Evolutionary conservation across 352 stramenopile genomes (phyloP).

Genomic region (Globisporangium cystogenes): DNA sequence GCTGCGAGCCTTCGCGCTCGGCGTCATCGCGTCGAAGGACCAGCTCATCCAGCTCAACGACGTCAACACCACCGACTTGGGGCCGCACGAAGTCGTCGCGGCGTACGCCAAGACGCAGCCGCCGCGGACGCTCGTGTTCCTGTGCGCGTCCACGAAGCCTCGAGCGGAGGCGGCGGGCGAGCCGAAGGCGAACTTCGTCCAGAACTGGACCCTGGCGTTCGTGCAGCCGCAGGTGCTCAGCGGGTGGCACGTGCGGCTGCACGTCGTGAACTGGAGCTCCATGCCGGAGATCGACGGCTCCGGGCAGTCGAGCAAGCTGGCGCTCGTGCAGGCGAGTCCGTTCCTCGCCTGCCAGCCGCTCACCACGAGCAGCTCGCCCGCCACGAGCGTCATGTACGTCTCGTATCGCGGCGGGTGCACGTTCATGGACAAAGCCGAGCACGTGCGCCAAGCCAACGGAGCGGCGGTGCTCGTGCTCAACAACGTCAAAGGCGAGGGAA

Average conservation of each 20-base stretch:
- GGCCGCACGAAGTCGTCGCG: slow-evolving; percentile 41
- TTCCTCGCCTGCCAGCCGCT: slow-evolving; percentile 35
- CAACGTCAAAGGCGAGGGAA: slow-evolving; percentile 50
- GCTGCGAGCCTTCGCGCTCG: slow-evolving; percentile 33
- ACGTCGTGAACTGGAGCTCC: slow-evolving; percentile 54
- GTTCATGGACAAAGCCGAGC: slow-evolving; percentile 63
- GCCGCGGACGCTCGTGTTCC: slow-evolving; percentile 50
- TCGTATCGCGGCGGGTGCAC: slow-evolving; percentile 52
- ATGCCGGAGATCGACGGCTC: slow-evolving; percentile 18
- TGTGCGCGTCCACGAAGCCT: slow-evolving; percentile 16
- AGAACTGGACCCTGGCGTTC: slow-evolving; percentile 60
- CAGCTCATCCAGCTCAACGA: slow-evolving; percentile 65
- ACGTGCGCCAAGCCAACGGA: slow-evolving; percentile 23
- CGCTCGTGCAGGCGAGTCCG: slow-evolving; percentile 27
- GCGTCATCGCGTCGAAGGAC: slow-evolving; percentile 47
- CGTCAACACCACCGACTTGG: slow-evolving; percentile 54
- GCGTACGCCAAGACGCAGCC: slow-evolving; percentile 33
- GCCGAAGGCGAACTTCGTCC: slow-evolving; percentile 1
- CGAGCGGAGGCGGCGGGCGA: slow-evolving; percentile 10
- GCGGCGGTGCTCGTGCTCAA: slow-evolving; percentile 52
- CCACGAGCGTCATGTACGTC: slow-evolving; percentile 19
- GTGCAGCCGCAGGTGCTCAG: slow-evolving; percentile 31
- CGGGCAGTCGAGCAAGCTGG: slow-evolving; percentile 11
- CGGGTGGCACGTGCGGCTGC: slow-evolving; percentile 45
- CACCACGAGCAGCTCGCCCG: not conserved